Conservation (phyloP, 2,329 filamentous ascomycete genomes). For the Fusarium stilboides region DNA sequence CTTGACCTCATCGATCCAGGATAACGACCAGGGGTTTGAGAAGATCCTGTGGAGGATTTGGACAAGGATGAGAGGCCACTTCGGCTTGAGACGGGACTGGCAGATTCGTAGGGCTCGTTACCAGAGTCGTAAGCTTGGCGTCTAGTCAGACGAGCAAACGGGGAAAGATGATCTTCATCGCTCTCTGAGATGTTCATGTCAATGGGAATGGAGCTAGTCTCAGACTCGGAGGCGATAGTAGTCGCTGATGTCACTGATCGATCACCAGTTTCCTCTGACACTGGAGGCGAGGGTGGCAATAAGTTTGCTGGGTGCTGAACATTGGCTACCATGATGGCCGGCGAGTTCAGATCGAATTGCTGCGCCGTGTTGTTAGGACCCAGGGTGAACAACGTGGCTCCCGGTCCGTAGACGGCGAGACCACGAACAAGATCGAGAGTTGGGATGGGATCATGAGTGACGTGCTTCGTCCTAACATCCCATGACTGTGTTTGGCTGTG, state of each 20-base stretch:
- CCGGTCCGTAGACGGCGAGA: slow-evolving; percentile 89
- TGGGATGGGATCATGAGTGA: slow-evolving; percentile 90
- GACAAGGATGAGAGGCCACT: slow-evolving; percentile 74
- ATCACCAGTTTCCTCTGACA: slow-evolving; percentile 80
- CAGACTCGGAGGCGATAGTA: slow-evolving; percentile 68
- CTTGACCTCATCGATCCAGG: slow-evolving; percentile 67
- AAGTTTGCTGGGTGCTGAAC: slow-evolving; percentile 87
- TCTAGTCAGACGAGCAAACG: slow-evolving; percentile 80
- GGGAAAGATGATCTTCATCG: slow-evolving; percentile 83
- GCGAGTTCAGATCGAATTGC: slow-evolving; percentile 93
- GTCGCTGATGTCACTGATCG: slow-evolving; percentile 63
- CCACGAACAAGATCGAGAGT: slow-evolving; percentile 86
- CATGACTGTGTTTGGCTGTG: slow-evolving; percentile 89
- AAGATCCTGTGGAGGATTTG: slow-evolving; percentile 70
- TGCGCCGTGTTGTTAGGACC: slow-evolving; percentile 91
- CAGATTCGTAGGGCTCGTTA: slow-evolving; percentile 72
- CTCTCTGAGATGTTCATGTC: slow-evolving; percentile 77
- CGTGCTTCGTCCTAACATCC: slow-evolving; percentile 98
- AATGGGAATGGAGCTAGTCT: slow-evolving; percentile 68
- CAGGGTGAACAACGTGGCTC: slow-evolving; percentile 92
- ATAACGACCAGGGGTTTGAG: slow-evolving; percentile 66
- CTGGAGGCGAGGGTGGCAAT: slow-evolving; percentile 85
- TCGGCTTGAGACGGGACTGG: slow-evolving; percentile 76
- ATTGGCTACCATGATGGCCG: slow-evolving; percentile 84
- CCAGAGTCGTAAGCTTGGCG: slow-evolving; percentile 76